These are phyloP conservation scores for Xylaria telfairii DNA, from an alignment of 495 filamentous ascomycete genomes.

Conservation along the genomic window DNA sequence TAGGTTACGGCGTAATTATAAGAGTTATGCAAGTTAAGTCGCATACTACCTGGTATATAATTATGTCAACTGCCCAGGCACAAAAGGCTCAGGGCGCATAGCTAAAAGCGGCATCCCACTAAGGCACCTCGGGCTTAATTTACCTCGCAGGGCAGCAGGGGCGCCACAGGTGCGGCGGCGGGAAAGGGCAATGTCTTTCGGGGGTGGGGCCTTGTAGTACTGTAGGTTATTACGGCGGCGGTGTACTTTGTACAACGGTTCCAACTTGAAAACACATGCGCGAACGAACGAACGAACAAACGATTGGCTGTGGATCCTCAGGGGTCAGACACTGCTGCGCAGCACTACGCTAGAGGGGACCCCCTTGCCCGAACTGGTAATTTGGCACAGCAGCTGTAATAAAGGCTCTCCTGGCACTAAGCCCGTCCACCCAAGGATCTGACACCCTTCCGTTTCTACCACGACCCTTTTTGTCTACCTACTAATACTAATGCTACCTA, in stretches of 20 bases:
- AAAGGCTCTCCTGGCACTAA: constrained; percentile 14
- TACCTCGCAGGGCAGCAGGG: not conserved
- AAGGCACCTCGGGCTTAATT: not conserved
- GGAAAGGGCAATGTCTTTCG: constrained; percentile 3
- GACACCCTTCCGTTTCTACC: constrained; percentile 6
- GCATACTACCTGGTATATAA: no score
- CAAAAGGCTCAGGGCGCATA: no score
- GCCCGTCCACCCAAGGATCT: constrained; percentile 8
- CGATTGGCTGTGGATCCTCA: constrained; percentile 17
- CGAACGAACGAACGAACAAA: not conserved
- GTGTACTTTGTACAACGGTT: no score
- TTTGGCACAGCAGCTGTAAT: constrained; percentile 19
- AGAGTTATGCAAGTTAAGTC: no score
- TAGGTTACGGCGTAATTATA: no score
- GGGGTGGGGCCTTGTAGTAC: not conserved
- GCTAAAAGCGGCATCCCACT: no score
- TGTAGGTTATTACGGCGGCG: no score
- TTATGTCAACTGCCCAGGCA: no score
- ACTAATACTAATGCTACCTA: no score
- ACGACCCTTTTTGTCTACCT: not conserved
- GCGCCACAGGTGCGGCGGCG: not conserved
- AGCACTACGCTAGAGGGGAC: not conserved
- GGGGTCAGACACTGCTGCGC: constrained; percentile 1
- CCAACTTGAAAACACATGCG: not conserved
- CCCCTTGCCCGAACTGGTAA: constrained; percentile 16